Conservation (phyloP, 1,284 basidiomycete species). For the Sanguinoderma infundibulare region DNA sequence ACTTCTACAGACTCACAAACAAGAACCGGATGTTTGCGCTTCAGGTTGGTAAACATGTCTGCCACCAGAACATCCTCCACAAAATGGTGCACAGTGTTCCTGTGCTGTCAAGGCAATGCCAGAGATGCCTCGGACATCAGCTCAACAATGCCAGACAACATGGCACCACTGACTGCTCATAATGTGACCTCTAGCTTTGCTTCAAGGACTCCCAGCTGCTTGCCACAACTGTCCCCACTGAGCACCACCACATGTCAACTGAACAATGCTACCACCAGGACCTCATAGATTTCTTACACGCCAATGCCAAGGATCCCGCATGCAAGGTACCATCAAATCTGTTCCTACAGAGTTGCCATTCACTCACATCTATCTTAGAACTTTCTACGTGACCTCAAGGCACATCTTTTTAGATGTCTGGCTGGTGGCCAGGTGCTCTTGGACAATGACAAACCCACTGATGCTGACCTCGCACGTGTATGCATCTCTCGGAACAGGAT, state of each 20-base stretch:
- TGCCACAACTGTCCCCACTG: background rate
- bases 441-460: background rate
- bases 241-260: constrained; percentile 22
- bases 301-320: constrained; percentile 21
- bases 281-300: constrained; percentile 13
- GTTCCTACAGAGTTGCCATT: background rate
- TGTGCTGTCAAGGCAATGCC: background rate
- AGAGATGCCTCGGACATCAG: background rate
- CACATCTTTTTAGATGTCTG: background rate
- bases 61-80: background rate
- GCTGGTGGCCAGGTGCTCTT: background rate
- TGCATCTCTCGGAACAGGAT: background rate
- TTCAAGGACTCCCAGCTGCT: constrained; percentile 3
- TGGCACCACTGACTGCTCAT: no score
- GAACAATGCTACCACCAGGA: constrained; percentile 8
- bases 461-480: background rate
- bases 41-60: background rate
- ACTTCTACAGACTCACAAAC: background rate
- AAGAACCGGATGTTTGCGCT: background rate
- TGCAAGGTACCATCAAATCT: constrained; percentile 13
- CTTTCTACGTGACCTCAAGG: background rate
- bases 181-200: background rate
- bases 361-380: background rate
- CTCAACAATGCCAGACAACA: background rate
- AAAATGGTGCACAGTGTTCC: background rate